These are phyloP conservation scores for Russula ochroleuca DNA, from an alignment of 768 basidiomycete species.

Conservation along the genomic window DNA sequence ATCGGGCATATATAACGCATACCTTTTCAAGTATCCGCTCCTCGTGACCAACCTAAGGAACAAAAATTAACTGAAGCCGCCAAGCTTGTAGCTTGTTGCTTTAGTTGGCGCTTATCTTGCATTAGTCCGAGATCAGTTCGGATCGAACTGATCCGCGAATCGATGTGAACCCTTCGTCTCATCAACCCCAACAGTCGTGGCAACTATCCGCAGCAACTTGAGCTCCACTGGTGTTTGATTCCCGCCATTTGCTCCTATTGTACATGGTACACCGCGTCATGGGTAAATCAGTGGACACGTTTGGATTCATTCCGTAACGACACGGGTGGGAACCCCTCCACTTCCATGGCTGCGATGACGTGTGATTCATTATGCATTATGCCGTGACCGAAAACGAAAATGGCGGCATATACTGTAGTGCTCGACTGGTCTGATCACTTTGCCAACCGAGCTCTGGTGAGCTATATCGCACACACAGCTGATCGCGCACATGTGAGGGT, in stretches of 20 bases:
- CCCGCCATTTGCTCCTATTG: not conserved
- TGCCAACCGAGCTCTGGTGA: not conserved
- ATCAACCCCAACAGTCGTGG: not conserved
- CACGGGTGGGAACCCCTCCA: not conserved
- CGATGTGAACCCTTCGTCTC: not conserved
- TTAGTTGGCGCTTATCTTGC: slow-evolving; percentile 14
- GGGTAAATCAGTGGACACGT: not conserved
- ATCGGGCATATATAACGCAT: slow-evolving; percentile 1
- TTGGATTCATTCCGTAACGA: slow-evolving; percentile 6
- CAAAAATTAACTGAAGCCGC: not conserved
- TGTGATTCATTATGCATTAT: not conserved
- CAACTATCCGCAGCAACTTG: not conserved
- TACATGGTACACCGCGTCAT: not conserved
- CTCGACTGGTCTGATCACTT: not conserved
- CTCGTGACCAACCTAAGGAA: slow-evolving; percentile 4
- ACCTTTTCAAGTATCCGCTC: not conserved
- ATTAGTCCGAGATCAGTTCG: not conserved
- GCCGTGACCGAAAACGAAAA: not conserved
- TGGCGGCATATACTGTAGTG: not conserved
- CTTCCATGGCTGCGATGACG: not conserved
- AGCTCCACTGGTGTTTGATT: not conserved
- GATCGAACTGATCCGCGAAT: not conserved
- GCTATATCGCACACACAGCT: not conserved
- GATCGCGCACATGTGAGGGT: slow-evolving; percentile 10
- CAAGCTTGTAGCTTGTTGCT: slow-evolving; percentile 21